Percentiles rank a stretch among this genome's conserved stretches.
These are phyloP conservation scores for Arachis stenosperma DNA, from an alignment of 306 rosid species.

Conservation along the genomic window DNA sequence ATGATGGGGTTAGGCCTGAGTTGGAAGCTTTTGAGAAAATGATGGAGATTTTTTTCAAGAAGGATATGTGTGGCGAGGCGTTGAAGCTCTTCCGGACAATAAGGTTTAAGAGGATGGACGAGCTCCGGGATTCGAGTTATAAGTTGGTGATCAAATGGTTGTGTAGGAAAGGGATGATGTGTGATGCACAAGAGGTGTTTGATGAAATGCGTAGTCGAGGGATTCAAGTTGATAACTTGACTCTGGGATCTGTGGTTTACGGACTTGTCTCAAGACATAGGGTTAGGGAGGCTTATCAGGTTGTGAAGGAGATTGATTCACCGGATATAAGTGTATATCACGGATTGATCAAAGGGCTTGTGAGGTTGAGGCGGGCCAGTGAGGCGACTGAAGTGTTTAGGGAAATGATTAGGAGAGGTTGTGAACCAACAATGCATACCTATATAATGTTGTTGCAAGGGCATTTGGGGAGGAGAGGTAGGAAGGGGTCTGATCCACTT, in stretches of 20 bases:
- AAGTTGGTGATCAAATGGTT: slow-evolving; percentile 68
- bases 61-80: slow-evolving; percentile 56
- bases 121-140: slow-evolving; percentile 61
- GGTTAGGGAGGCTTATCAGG: slow-evolving; percentile 60
- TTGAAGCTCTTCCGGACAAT: slow-evolving; percentile 66
- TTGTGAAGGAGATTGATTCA: slow-evolving; percentile 42
- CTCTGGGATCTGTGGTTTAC: slow-evolving; percentile 52
- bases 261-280: slow-evolving; percentile 64
- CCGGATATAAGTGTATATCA: slow-evolving; percentile 63
- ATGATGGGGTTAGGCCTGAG: slow-evolving; percentile 63
- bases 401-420: slow-evolving; percentile 67
- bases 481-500: slow-evolving; percentile 76
- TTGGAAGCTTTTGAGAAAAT: slow-evolving; percentile 63
- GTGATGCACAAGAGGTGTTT: slow-evolving; percentile 50
- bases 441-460: slow-evolving; percentile 88
- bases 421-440: slow-evolving; percentile 73
- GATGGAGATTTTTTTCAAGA: slow-evolving; percentile 72
- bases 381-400: slow-evolving; percentile 86
- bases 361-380: slow-evolving; percentile 63
- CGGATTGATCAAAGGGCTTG: slow-evolving; percentile 73
- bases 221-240: slow-evolving; percentile 53
- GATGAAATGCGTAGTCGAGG: slow-evolving; percentile 78
- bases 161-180: slow-evolving; percentile 63
- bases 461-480: slow-evolving; percentile 61
- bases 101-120: slow-evolving; percentile 66